A percentile compares a stretch with the other conserved stretches of the same genome.
phyloP scores from a whole-genome alignment of 2,329 filamentous ascomycete species.

The Alternaria hordeiaustralica region DNA sequence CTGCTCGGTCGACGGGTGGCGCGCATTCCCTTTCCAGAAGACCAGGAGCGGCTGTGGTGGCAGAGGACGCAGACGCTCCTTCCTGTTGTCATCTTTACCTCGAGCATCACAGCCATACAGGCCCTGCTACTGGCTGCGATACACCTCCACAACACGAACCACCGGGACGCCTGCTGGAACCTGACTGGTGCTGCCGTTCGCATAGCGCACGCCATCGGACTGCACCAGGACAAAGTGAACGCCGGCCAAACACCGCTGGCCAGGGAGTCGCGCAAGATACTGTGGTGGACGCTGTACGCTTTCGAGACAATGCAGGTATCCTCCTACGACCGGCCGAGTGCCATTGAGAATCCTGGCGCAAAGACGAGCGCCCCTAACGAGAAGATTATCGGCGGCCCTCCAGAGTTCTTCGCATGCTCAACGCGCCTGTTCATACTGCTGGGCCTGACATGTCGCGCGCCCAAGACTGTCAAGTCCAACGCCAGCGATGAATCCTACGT shows the following conservation, averaged over 20 bases:
- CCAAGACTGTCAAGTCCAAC: slow-evolving; percentile 39
- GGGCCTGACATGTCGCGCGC: slow-evolving; percentile 48
- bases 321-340: slow-evolving; percentile 54
- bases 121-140: slow-evolving; percentile 52
- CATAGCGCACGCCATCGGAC: slow-evolving; percentile 54
- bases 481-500: slow-evolving; percentile 48
- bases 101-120: slow-evolving; percentile 52
- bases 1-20: slow-evolving; percentile 49
- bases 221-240: slow-evolving; percentile 52
- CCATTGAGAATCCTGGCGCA: slow-evolving; percentile 49
- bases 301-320: slow-evolving; percentile 57
- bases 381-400: slow-evolving; percentile 45
- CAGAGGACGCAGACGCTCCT: slow-evolving; percentile 49
- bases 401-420: slow-evolving; percentile 50
- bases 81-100: slow-evolving; percentile 53
- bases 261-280: slow-evolving; percentile 55
- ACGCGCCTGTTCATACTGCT: slow-evolving; percentile 48
- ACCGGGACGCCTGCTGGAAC: slow-evolving; percentile 54
- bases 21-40: slow-evolving; percentile 41
- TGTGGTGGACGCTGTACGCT: slow-evolving; percentile 62
- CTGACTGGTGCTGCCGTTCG: slow-evolving; percentile 53
- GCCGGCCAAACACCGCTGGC: slow-evolving; percentile 44
- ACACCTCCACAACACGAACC: slow-evolving; percentile 56
- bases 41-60: slow-evolving; percentile 53
- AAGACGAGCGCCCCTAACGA: slow-evolving; percentile 48